These are phyloP conservation scores for Thalassiosira tumida DNA, from an alignment of 352 stramenopile species.

Conservation along the genomic window DNA sequence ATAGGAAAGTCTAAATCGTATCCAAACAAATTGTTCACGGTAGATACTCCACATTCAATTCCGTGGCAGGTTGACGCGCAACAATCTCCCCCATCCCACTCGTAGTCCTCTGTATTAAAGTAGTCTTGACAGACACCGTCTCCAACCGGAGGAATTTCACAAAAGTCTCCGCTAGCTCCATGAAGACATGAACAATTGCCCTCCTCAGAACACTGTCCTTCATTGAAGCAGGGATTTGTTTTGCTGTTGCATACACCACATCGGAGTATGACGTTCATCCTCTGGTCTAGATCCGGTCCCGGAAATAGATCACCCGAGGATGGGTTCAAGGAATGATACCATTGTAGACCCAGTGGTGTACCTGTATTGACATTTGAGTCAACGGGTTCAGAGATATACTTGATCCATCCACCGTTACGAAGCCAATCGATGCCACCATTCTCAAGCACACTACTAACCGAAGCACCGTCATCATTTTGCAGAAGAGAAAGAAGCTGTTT, in stretches of 20 bases:
- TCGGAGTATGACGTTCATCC: not conserved
- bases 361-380: too few relatives aligned
- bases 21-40: too few relatives aligned
- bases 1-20: too few relatives aligned
- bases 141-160: slow-evolving; percentile 31
- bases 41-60: too few relatives aligned
- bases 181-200: slow-evolving; percentile 25
- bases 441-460: too few relatives aligned
- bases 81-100: slow-evolving; percentile 55
- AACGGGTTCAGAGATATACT: too few relatives aligned
- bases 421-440: too few relatives aligned
- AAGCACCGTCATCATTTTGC: too few relatives aligned
- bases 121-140: slow-evolving; percentile 38
- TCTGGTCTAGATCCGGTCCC: not conserved
- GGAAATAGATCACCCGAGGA: not conserved
- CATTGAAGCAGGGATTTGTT: slow-evolving; percentile 26
- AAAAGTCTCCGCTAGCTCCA: slow-evolving; percentile 30
- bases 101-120: slow-evolving; percentile 45
- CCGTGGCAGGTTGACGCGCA: too few relatives aligned
- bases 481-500: too few relatives aligned
- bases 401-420: too few relatives aligned
- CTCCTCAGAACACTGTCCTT: not conserved
- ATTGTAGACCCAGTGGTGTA: not conserved
- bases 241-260: slow-evolving; percentile 13
- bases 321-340: not conserved